A percentile compares a stretch with the other conserved stretches of the same genome.
Conservation (phyloP, 176 grass and related monocot genomes). For the Dactylis glomerata region DNA sequence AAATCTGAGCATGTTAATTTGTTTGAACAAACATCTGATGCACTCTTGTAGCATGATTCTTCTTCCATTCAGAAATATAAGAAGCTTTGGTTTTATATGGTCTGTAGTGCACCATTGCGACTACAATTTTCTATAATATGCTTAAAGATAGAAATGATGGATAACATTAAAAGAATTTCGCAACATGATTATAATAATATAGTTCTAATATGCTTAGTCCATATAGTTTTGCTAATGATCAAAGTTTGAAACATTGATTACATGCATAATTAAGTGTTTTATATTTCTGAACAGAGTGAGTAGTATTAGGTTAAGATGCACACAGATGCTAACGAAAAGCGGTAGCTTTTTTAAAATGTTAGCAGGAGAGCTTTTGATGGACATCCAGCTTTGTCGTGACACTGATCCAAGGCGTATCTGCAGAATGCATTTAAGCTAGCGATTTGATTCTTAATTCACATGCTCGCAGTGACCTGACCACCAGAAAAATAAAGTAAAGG, state of each 20-base stretch:
- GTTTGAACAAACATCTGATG: no score
- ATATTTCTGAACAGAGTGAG: background rate
- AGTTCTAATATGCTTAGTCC: no score
- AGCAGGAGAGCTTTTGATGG: background rate
- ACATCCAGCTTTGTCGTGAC: conserved; percentile 31
- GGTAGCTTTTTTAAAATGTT: no score
- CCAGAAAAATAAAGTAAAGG: background rate
- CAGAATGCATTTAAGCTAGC: conserved; percentile 4
- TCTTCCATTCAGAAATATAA: no score
- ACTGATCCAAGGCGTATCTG: background rate
- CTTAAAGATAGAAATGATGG: background rate
- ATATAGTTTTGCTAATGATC: background rate
- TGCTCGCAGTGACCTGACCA: conserved; percentile 8
- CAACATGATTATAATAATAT: background rate
- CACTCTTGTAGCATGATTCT: no score
- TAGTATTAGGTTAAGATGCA: background rate
- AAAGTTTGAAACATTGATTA: background rate
- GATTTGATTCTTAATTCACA: background rate
- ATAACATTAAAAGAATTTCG: background rate
- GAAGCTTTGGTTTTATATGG: no score
- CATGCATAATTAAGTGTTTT: background rate
- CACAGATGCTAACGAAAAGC: background rate
- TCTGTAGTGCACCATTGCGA: background rate
- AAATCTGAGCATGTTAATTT: no score
- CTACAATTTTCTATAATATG: background rate